Evolutionary conservation across 2,329 filamentous ascomycete genomes (phyloP), one percentile per base, ranked within the genome.

Genomic region (Taxawa tesnikishii): DNA sequence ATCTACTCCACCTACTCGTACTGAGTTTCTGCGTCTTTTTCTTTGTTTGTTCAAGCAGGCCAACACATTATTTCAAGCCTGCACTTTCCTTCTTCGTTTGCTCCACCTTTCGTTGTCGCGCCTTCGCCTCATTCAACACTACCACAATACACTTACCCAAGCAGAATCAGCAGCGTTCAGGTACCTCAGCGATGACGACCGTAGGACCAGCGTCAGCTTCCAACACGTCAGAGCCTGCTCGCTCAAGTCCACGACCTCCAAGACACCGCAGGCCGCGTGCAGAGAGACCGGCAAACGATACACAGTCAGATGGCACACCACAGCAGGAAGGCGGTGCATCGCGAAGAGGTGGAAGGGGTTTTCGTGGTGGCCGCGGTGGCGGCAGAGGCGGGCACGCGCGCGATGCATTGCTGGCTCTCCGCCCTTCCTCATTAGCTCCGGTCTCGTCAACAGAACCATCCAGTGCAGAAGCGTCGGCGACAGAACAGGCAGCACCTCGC

Each of bases 371-470:
- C 7, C 31, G 38, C 12, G 49, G 47, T 10, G 38, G 50, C 33
- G 48, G 48, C 9, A 36, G 40, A 14, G 41, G 39, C 7, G 42
- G 46, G 14, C 41, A 42, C 12, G 43, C 44, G 26, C 31, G 39
- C n/a, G 40, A 43, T 29, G 30, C 42, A 16, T 38, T 47, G 5
- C 37, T 54, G n/a, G 33, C 28, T 5, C 43, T 55, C 28, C 40
- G 51, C 28, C 53, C 53, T 8, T 43, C 51, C 7, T 49, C 50
- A 14, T 42, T 55, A 15, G 45, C 48, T 21, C 50, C 52, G 15
- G n/a, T n/a, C n/a, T 35, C 32, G 12, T 30, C 40, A 4, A 27
- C 31, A 17, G 29, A 40, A 10, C 23, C 38, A 12, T 31, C 38
- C 14, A 38, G 21, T 28, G 25, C 32, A 34, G 32, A 38, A 18